Evolutionary conservation across 306 rosid genomes (phyloP), one percentile per base, ranked within the genome.

Genomic region (Gillenia trifoliata): DNA sequence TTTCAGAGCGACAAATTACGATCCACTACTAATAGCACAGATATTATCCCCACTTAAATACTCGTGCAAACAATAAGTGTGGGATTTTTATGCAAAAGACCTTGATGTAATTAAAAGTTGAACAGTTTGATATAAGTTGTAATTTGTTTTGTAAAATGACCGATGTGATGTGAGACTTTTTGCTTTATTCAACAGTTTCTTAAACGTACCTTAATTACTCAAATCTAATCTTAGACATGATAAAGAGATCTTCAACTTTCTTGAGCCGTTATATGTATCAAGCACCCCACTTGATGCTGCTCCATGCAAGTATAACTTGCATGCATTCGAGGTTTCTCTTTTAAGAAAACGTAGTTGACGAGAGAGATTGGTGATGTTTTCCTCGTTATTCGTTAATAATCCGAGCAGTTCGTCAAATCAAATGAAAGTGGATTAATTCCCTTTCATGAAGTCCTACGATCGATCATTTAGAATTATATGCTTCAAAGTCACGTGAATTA

Each of bases 21-120:
- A 0, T 1, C 10, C 10, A 7, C 2, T 1, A 36, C 10, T 36
- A 36, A 36, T 36, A 8, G 2, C 8, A 36, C 8, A 8, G 10
- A 36, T 36, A 36, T 1, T 36, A 0, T 36, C 40, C 2, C 40
- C 0, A 36, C 0, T 36, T 8, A 36, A 36, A 6, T 0, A 36
- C 40, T 8, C 7, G 38, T 0, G 9, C 38, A 36, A 36, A 7
- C 11, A 38, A 8, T 8, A 9, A 38, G 0, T 38, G 11, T 0
- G 0, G 2, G 2, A 36, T 11, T 36, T 1, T 8, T 38, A 38
- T 8, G 0, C 3, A 38, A 38, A 36, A 38, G 0, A 0, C 3
- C 0, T 8, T 11, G 3, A 2, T 0, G 41, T 0, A 38, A 8
- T 8, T 38, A 38, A 8, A 38, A 38, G 9, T 38, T 0, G 2